A percentile compares a stretch with the other conserved stretches of the same genome.
phyloP scores from a whole-genome alignment of 73 alveolate genomes.

The Effrenium voratum region DNA sequence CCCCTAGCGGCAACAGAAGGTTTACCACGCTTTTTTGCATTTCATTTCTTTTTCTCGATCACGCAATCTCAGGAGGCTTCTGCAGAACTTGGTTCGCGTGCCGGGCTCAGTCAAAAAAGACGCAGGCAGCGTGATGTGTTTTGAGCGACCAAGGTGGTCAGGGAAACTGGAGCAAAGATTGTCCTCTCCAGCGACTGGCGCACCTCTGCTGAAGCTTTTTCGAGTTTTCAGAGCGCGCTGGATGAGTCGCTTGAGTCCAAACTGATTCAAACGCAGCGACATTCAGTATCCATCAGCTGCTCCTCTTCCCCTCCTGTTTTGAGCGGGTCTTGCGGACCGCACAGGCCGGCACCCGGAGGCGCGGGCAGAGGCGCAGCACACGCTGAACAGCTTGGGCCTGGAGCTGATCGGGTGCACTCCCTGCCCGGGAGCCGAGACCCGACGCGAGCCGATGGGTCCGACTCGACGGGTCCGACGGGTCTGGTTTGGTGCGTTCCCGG shows the following conservation, averaged over 20 bases:
- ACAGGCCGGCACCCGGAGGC: slow-evolving; percentile 86
- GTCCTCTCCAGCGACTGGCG: slow-evolving; percentile 94
- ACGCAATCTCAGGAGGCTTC: slow-evolving; percentile 57
- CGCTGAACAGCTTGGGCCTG: slow-evolving; percentile 14
- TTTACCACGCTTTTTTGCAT: too few relatives aligned
- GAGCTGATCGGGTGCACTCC: slow-evolving; percentile 87
- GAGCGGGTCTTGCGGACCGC: background rate
- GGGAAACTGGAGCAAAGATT: slow-evolving; percentile 82
- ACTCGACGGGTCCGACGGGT: too few relatives aligned
- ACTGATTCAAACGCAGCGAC: background rate
- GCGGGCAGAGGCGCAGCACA: slow-evolving; percentile 86
- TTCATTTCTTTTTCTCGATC: too few relatives aligned
- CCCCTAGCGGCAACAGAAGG: too few relatives aligned
- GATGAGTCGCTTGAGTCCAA: too few relatives aligned
- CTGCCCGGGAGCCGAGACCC: background rate
- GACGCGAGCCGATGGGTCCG: too few relatives aligned
- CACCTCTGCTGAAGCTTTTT: background rate
- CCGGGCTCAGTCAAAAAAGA: too few relatives aligned
- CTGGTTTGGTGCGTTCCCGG: too few relatives aligned
- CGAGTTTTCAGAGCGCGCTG: too few relatives aligned
- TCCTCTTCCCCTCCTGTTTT: background rate
- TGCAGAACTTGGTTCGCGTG: slow-evolving; percentile 74
- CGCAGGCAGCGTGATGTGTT: background rate
- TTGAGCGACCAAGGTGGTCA: slow-evolving; percentile 17
- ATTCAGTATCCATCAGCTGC: background rate